Conservation (phyloP, 345 rosid species). For the Lumnitzera racemosa region DNA sequence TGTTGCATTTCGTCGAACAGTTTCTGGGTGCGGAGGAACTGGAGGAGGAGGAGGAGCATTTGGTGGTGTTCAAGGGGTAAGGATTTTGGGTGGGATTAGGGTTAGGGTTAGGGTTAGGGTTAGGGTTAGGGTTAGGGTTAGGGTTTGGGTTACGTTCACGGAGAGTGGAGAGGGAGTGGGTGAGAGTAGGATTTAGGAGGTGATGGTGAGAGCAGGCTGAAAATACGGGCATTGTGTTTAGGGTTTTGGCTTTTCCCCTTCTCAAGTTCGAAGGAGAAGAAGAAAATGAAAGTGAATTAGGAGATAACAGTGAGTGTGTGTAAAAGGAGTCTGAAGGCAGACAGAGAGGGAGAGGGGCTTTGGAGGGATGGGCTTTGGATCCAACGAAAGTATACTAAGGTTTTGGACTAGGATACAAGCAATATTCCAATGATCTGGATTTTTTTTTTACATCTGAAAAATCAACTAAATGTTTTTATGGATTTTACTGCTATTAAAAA, state of each 20-base stretch:
- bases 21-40: slow-evolving; percentile 19
- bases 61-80: slow-evolving; percentile 7
- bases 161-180: slow-evolving; percentile 16
- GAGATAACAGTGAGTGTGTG: not conserved
- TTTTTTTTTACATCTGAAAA: no score
- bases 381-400: not conserved
- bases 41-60: slow-evolving; percentile 16
- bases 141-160: slow-evolving; percentile 19
- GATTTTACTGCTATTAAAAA: no score
- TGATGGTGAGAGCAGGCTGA: slow-evolving; percentile 7
- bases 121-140: slow-evolving; percentile 15
- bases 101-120: slow-evolving; percentile 22
- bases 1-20: slow-evolving; percentile 13
- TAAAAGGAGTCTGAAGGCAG: no score
- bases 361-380: no score
- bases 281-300: not conserved
- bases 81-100: slow-evolving; percentile 23
- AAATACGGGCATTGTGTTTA: slow-evolving; percentile 9
- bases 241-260: not conserved
- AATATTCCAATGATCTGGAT: no score
- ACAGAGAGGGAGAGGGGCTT: no score
- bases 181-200: slow-evolving; percentile 9
- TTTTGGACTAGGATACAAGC: not conserved
- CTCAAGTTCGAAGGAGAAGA: not conserved
- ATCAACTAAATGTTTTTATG: no score